phyloP scores from a whole-genome alignment of 352 stramenopile genomes.

The Globisporangium cederbergense region DNA sequence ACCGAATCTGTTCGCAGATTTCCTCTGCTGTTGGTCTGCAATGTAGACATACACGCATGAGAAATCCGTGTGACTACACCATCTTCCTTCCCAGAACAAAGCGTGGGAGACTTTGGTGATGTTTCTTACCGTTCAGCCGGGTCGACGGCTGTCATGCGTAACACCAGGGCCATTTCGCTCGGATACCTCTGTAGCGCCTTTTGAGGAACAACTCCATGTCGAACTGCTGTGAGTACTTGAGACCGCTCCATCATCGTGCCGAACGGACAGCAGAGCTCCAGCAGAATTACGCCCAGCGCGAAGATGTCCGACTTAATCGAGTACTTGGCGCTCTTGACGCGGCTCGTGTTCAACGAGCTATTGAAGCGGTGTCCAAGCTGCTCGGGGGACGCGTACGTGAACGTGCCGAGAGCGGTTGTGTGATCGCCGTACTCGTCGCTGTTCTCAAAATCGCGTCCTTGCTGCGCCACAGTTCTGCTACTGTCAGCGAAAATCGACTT shows the following conservation, averaged over 20 bases:
- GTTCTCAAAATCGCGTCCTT: slow-evolving; percentile 24
- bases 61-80: not conserved
- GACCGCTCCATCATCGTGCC: slow-evolving; percentile 85
- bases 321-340: slow-evolving; percentile 73
- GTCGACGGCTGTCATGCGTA: slow-evolving; percentile 76
- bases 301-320: slow-evolving; percentile 87
- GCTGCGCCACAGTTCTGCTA: slow-evolving; percentile 15
- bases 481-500: slow-evolving; percentile 44
- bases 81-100: not conserved
- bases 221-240: slow-evolving; percentile 74
- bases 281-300: slow-evolving; percentile 73
- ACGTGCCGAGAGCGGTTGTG: slow-evolving; percentile 77
- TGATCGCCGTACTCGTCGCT: slow-evolving; percentile 44
- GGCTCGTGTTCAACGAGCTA: slow-evolving; percentile 33
- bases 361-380: slow-evolving; percentile 69
- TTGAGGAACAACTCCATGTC: slow-evolving; percentile 76
- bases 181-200: slow-evolving; percentile 57
- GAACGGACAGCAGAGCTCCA: slow-evolving; percentile 83
- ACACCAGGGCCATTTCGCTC: slow-evolving; percentile 67
- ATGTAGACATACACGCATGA: not conserved
- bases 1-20: slow-evolving; percentile 50
- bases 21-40: slow-evolving; percentile 45
- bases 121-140: slow-evolving; percentile 42
- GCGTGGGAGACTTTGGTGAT: not conserved
- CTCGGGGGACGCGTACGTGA: slow-evolving; percentile 86